Evolutionary conservation across 108 stramenopile species (phyloP).

Genomic region (Fistulifera pelliculosa): DNA sequence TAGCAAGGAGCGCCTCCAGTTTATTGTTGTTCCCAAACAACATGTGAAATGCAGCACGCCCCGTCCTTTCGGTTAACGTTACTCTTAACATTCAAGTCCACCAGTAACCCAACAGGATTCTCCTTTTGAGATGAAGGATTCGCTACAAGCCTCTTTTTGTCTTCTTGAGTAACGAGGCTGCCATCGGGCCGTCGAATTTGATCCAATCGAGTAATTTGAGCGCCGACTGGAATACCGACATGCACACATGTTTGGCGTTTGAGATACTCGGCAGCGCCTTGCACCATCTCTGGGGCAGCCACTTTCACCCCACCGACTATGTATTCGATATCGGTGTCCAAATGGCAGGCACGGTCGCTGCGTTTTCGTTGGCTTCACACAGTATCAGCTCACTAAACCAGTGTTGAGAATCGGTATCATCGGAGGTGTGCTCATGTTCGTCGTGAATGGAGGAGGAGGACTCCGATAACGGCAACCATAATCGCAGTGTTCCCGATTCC

Average conservation of each 20-base stretch:
- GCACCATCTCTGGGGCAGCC: slow-evolving; percentile 20
- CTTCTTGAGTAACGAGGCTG: slow-evolving; percentile 14
- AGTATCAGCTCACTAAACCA: slow-evolving; percentile 64
- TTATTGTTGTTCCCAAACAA: slow-evolving; percentile 71
- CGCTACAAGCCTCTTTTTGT: slow-evolving; percentile 8
- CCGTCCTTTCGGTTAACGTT: slow-evolving; percentile 51
- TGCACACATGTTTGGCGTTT: slow-evolving; percentile 70
- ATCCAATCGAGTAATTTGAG: slow-evolving; percentile 31
- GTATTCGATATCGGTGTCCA: slow-evolving; percentile 50
- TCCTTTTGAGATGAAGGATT: neutral
- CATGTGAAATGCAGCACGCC: slow-evolving; percentile 80
- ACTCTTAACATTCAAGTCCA: slow-evolving; percentile 26
- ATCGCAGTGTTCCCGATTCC: slow-evolving; percentile 49
- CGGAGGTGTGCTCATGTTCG: slow-evolving; percentile 18
- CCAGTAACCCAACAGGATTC: slow-evolving; percentile 18
- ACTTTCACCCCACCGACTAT: slow-evolving; percentile 45
- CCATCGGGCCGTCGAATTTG: slow-evolving; percentile 26
- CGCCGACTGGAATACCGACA: slow-evolving; percentile 47
- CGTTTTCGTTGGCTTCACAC: slow-evolving; percentile 86
- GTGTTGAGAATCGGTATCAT: slow-evolving; percentile 26
- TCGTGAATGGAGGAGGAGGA: slow-evolving; percentile 11
- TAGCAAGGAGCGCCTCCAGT: too few species aligned
- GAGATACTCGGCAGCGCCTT: slow-evolving; percentile 69
- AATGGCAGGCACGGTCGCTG: slow-evolving; percentile 55
- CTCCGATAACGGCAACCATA: slow-evolving; percentile 67